Conservation (phyloP, 23 red algal genomes). For the Gracilaria domingensis region DNA sequence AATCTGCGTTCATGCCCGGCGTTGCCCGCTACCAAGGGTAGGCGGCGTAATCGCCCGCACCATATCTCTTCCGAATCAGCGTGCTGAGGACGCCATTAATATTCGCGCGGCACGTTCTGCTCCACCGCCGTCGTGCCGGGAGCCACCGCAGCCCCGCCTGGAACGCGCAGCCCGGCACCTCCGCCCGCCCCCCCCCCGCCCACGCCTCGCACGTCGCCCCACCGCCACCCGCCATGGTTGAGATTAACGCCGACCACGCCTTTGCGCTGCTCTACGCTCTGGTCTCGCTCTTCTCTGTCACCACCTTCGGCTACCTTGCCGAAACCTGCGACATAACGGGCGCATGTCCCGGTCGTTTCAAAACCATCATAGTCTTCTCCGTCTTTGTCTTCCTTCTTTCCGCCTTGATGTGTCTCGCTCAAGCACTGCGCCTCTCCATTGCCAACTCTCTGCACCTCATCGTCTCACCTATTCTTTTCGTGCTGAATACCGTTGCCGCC, state of each 20-base stretch:
- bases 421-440: background rate
- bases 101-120: too few species aligned
- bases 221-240: conserved; percentile 18
- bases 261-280: conserved; percentile 17
- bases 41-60: too few species aligned
- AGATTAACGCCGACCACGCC: background rate
- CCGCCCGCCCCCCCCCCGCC: too few species aligned
- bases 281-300: background rate
- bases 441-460: background rate
- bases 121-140: background rate
- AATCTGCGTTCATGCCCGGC: too few species aligned
- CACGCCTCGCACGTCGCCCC: too few species aligned
- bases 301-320: background rate
- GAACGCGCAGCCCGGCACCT: background rate
- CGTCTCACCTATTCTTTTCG: background rate
- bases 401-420: background rate
- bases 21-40: too few species aligned
- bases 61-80: too few species aligned
- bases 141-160: background rate
- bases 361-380: background rate
- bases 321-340: background rate
- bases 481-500: background rate
- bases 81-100: too few species aligned
- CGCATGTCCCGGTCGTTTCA: background rate
- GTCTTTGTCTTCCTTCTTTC: conserved; percentile 14